A percentile compares a stretch with the other conserved stretches of the same genome.
phyloP scores from a whole-genome alignment of 768 basidiomycete genomes.

The Russula olivacea region DNA sequence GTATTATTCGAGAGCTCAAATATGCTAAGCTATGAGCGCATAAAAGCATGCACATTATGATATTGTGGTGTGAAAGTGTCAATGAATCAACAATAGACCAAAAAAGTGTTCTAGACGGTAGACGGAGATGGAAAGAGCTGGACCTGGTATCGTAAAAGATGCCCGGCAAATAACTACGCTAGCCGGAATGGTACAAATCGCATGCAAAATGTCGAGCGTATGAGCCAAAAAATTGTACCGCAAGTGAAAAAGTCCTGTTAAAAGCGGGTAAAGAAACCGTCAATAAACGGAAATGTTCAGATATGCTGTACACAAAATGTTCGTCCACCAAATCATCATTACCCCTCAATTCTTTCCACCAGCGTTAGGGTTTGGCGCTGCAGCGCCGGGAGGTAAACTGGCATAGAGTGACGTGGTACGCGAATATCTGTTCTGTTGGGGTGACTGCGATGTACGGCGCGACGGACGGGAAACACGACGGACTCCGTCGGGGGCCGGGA shows the following conservation, averaged over 20 bases:
- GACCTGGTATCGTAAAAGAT: slow-evolving; percentile 14
- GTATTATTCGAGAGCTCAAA: neutral
- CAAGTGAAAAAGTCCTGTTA: slow-evolving; percentile 8
- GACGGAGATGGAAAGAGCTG: neutral
- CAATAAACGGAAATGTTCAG: slow-evolving; percentile 18
- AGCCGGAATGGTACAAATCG: neutral
- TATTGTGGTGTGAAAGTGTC: neutral
- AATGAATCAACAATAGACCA: neutral
- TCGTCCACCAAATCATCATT: slow-evolving; percentile 14
- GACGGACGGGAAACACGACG: slow-evolving; percentile 65
- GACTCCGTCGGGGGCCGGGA: slow-evolving; percentile 71
- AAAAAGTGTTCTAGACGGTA: neutral
- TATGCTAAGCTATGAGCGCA: neutral
- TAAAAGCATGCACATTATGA: slow-evolving; percentile 6
- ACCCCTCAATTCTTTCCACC: slow-evolving; percentile 1
- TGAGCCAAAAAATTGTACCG: slow-evolving; percentile 7
- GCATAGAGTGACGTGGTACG: slow-evolving; percentile 42
- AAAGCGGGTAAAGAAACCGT: slow-evolving; percentile 10
- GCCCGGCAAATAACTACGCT: slow-evolving; percentile 1
- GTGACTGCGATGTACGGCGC: slow-evolving; percentile 54
- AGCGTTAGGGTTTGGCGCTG: slow-evolving; percentile 35
- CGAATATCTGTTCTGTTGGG: slow-evolving; percentile 63
- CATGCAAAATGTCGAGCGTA: neutral
- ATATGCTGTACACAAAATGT: slow-evolving; percentile 12
- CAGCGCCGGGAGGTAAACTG: slow-evolving; percentile 69